These are phyloP conservation scores for Phlyctochytrium planicorne DNA, from an alignment of 192 early-diverging fungal species.

Conservation along the genomic window DNA sequence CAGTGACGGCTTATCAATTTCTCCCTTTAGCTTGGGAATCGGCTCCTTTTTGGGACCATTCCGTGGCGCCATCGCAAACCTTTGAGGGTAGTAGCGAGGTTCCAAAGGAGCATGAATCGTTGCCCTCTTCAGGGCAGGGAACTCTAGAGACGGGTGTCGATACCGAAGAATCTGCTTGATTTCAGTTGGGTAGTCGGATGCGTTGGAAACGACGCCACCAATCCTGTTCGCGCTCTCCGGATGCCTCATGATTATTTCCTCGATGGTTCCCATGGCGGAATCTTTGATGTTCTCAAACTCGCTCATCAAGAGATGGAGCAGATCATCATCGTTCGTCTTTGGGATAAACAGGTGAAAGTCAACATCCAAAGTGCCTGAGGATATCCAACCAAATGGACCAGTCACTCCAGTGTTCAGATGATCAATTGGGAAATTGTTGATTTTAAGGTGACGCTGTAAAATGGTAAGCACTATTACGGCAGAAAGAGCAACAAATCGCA, in stretches of 20 bases:
- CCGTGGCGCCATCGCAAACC: background rate
- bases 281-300: conserved; percentile 43
- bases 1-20: conserved; percentile 6
- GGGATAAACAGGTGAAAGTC: conserved; percentile 57
- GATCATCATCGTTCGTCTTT: conserved; percentile 34
- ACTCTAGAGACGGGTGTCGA: background rate
- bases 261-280: conserved; percentile 44
- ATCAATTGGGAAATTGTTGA: conserved; percentile 88
- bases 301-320: conserved; percentile 44
- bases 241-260: conserved; percentile 34
- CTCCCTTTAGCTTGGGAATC: background rate
- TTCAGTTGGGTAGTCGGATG: background rate
- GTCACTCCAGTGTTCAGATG: conserved; percentile 81
- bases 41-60: background rate
- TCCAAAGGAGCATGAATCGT: no score
- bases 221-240: conserved; percentile 18
- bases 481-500: conserved; percentile 13
- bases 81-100: conserved; percentile 20
- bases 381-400: conserved; percentile 94
- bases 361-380: conserved; percentile 82
- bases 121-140: background rate
- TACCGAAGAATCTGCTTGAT: background rate
- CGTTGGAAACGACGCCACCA: conserved; percentile 11
- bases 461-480: background rate
- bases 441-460: conserved; percentile 67